Percentiles rank a stretch among this genome's conserved stretches.
These are phyloP conservation scores for Nasturtium officinale DNA, from an alignment of 345 rosid genomes.

Conservation along the genomic window DNA sequence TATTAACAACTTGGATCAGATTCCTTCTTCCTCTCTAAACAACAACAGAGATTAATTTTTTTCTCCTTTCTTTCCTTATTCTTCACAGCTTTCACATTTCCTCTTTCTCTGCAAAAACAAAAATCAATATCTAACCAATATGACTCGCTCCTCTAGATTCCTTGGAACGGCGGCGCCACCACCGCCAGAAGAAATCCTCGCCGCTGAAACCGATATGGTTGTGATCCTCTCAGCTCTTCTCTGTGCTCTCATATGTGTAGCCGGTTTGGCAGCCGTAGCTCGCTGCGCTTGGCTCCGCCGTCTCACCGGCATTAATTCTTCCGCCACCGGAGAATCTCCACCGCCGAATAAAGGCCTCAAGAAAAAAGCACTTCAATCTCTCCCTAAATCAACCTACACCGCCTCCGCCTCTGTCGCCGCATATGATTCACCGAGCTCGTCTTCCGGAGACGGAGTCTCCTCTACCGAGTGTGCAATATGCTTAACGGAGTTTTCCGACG, in stretches of 20 bases:
- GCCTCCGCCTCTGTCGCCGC: background rate
- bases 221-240: constrained; percentile 70
- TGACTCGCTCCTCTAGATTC: constrained; percentile 50
- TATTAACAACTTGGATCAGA: constrained; percentile 33
- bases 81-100: constrained; percentile 18
- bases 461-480: constrained; percentile 65
- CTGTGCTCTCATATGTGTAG: constrained; percentile 71
- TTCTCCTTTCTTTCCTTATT: background rate
- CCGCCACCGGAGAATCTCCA: constrained; percentile 21
- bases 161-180: constrained; percentile 48
- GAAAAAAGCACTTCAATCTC: constrained; percentile 62
- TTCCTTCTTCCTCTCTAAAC: constrained; percentile 21
- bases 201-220: constrained; percentile 67
- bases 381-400: constrained; percentile 65
- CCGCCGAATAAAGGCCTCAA: constrained; percentile 69
- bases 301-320: constrained; percentile 31
- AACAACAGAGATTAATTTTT: background rate
- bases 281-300: constrained; percentile 74
- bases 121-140: background rate
- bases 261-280: constrained; percentile 68
- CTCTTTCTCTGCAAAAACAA: background rate
- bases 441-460: constrained; percentile 23
- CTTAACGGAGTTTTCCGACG: constrained; percentile 52
- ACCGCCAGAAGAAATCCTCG: constrained; percentile 42
- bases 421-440: constrained; percentile 1